Evolutionary conservation across 2,329 filamentous ascomycete species (phyloP).

Genomic region (Sodiomyces alkalinus): DNA sequence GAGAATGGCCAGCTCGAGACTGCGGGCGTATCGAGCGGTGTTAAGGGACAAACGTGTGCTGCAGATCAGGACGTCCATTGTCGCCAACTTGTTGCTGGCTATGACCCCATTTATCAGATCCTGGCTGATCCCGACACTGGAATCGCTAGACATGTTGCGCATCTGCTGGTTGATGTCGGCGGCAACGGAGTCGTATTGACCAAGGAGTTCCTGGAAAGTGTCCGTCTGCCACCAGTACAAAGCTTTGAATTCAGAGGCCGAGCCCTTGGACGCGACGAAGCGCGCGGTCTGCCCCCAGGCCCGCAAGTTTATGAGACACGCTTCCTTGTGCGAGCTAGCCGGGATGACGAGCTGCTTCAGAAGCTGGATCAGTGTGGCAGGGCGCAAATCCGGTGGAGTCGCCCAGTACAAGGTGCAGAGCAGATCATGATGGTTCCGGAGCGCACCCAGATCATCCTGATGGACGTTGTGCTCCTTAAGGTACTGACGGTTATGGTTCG

Average conservation of each 20-base stretch:
- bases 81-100: conserved; percentile 33
- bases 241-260: conserved; percentile 32
- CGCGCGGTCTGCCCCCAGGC: conserved; percentile 48
- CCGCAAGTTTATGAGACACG: conserved; percentile 46
- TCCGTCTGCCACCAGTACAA: conserved; percentile 34
- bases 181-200: conserved; percentile 41
- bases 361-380: conserved; percentile 19
- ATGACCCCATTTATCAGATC: conserved; percentile 34
- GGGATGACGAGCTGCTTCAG: conserved; percentile 45
- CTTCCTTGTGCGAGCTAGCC: conserved; percentile 48
- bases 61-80: conserved; percentile 35
- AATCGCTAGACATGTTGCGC: conserved; percentile 29
- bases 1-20: conserved; percentile 31
- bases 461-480: conserved; percentile 46
- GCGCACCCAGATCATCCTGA: conserved; percentile 44
- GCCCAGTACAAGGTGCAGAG: conserved; percentile 53
- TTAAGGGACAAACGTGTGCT: conserved; percentile 33
- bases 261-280: conserved; percentile 30
- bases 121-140: conserved; percentile 24
- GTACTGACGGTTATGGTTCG: conserved; percentile 51
- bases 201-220: conserved; percentile 40
- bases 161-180: conserved; percentile 41
- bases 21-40: conserved; percentile 29
- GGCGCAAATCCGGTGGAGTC: conserved; percentile 37
- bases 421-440: conserved; percentile 55